Evolutionary conservation across 2,329 filamentous ascomycete genomes (phyloP), one percentile per base, ranked within the genome.

Genomic region (Furcasterigmium sp.): DNA sequence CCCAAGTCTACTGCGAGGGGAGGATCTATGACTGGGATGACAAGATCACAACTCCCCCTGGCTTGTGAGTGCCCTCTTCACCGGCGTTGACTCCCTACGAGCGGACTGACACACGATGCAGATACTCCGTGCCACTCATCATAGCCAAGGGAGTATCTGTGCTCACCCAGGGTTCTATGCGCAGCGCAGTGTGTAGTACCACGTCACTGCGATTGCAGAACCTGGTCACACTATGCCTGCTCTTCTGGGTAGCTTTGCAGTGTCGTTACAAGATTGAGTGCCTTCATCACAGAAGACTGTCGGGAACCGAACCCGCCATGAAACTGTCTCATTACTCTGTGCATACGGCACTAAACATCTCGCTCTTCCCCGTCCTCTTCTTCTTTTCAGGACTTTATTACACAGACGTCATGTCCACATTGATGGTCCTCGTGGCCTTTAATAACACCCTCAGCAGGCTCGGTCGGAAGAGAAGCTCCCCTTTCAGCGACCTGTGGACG

Each of bases 361-460:
- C 81, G 15, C 70, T 95, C 0, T 96, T 97, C 49, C 93, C 93
- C 0, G 80, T 91, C 0, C 62, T 98, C 1, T 96, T 95, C 72
- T 98, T 98, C 74, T 98, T 98, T 64, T 93, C 89, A 0, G 90
- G 81, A 0, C 70, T 98, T 8, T 98, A 95, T 63, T 98, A 98
- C 62, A 98, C 93, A 0, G 93, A 98, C 61, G 77, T 96, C 3
- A 73, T 87, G 40, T 94, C 91, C 0, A 87, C 90, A 0, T 70
- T 87, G 8, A 74, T 82, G 2, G 87, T 96, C 0, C 66, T 96
- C 8, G 60, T 80, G 3, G 79, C 81, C 1, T 93, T 91, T 56
- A 68, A 75, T 28, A 69, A 75, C 43, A 75, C 78, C 47, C 61
- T 82, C 5, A 47, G 57, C 19, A 71, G 78, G 14, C 49, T 75